These are phyloP conservation scores for Tetracladium marchalianum DNA, from an alignment of 495 filamentous ascomycete genomes.

Conservation along the genomic window DNA sequence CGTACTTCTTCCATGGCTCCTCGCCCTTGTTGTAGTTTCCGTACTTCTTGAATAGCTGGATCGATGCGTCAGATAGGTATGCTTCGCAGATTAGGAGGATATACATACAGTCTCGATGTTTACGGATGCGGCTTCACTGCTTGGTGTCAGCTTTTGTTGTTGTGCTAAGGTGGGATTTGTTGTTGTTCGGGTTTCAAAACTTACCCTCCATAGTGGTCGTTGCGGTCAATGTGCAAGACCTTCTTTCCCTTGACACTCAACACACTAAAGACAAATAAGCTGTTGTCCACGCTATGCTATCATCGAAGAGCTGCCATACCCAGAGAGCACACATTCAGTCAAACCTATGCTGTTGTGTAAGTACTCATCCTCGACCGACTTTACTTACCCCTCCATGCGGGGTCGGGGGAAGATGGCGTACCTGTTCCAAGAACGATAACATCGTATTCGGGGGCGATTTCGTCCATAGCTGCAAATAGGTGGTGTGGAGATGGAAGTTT, in stretches of 20 bases:
- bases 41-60: conserved; percentile 88
- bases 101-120: conserved; percentile 78
- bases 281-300: background rate
- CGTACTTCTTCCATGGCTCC: conserved; percentile 96
- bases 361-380: background rate
- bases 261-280: conserved; percentile 34
- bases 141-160: conserved; percentile 6
- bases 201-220: conserved; percentile 97
- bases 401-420: conserved; percentile 34
- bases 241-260: conserved; percentile 98
- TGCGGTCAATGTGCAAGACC: conserved; percentile 97
- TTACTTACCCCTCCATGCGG: conserved; percentile 19
- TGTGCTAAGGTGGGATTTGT: background rate
- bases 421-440: conserved; percentile 96
- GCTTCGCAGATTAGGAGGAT: conserved; percentile 9
- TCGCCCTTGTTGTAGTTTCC: conserved; percentile 70
- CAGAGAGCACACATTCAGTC: conserved; percentile 97
- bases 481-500: background rate
- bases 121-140: conserved; percentile 83
- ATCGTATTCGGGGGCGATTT: conserved; percentile 95
- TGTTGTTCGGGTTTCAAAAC: conserved; percentile 25
- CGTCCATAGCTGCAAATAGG: conserved; percentile 64
- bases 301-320: conserved; percentile 41
- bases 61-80: conserved; percentile 8
- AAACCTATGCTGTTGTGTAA: conserved; percentile 46